These are phyloP conservation scores for Rhizopus stolonifer DNA, from an alignment of 371 early-diverging fungal species.

Conservation along the genomic window DNA sequence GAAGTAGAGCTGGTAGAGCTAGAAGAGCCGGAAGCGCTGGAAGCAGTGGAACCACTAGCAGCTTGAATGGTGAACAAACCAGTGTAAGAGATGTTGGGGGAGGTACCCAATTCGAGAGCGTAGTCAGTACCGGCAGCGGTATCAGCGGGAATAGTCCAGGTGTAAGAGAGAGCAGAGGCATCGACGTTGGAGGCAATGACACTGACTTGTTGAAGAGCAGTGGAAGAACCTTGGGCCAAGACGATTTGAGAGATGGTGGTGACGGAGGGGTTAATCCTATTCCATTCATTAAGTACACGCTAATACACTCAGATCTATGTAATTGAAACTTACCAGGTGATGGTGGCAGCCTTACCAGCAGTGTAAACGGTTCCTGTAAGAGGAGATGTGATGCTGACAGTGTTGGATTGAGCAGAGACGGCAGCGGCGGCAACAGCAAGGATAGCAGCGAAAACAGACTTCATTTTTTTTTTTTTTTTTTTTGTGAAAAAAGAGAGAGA, in stretches of 20 bases:
- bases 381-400: constrained; percentile 32
- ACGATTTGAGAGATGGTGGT: constrained; percentile 23
- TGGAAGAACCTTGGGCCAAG: constrained; percentile 18
- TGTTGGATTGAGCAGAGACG: constrained; percentile 26
- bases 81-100: constrained; percentile 26
- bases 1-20: constrained; percentile 5
- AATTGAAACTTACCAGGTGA: constrained; percentile 24
- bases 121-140: constrained; percentile 19
- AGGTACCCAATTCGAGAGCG: constrained; percentile 25
- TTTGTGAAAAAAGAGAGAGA: neutral
- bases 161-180: constrained; percentile 20
- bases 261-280: constrained; percentile 18
- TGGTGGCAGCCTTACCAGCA: constrained; percentile 31
- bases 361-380: constrained; percentile 27
- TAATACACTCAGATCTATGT: too few relatives aligned
- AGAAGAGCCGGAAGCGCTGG: constrained; percentile 4
- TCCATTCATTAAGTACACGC: too few relatives aligned
- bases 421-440: constrained; percentile 21
- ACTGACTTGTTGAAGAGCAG: constrained; percentile 15
- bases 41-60: neutral
- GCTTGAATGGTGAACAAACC: constrained; percentile 26
- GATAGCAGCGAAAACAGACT: constrained; percentile 8
- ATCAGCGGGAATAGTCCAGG: constrained; percentile 24
- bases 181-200: constrained; percentile 31
- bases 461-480: constrained; percentile 3